These are phyloP conservation scores for Penicillium mononematosum DNA, from an alignment of 495 filamentous ascomycete species.

Conservation along the genomic window DNA sequence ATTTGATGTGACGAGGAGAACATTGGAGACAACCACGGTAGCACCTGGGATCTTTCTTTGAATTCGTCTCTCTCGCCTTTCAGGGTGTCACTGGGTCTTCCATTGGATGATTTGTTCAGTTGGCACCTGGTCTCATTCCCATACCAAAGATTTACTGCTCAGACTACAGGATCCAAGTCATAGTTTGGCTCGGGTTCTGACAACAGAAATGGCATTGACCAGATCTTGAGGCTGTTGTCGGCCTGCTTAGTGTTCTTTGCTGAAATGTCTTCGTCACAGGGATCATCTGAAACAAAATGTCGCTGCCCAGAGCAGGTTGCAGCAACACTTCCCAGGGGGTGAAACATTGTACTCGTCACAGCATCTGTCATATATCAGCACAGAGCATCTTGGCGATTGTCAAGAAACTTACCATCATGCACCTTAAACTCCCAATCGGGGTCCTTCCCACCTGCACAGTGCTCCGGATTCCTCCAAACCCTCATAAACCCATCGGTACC, in stretches of 20 bases:
- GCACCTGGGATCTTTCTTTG: not conserved
- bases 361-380: constrained; percentile 43
- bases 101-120: not conserved
- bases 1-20: not conserved
- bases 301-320: constrained; percentile 74
- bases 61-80: not conserved
- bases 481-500: constrained; percentile 74
- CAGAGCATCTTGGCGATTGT: not conserved
- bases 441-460: constrained; percentile 50
- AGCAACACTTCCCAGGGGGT: constrained; percentile 63
- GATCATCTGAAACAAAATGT: constrained; percentile 24
- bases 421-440: constrained; percentile 59
- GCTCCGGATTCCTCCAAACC: constrained; percentile 68
- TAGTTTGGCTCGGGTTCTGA: not conserved
- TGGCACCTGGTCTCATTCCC: not conserved
- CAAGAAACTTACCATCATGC: constrained; percentile 46
- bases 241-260: not conserved
- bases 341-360: constrained; percentile 63
- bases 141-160: not conserved
- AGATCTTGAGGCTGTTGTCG: constrained; percentile 67
- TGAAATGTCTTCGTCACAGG: constrained; percentile 7
- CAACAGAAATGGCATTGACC: constrained; percentile 45
- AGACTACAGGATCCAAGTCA: not conserved
- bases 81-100: not conserved
- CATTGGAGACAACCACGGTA: not conserved